Base-by-base conservation (phyloP, 2,329 filamentous ascomycete species). In the Neoascochyta sp. region DNA sequence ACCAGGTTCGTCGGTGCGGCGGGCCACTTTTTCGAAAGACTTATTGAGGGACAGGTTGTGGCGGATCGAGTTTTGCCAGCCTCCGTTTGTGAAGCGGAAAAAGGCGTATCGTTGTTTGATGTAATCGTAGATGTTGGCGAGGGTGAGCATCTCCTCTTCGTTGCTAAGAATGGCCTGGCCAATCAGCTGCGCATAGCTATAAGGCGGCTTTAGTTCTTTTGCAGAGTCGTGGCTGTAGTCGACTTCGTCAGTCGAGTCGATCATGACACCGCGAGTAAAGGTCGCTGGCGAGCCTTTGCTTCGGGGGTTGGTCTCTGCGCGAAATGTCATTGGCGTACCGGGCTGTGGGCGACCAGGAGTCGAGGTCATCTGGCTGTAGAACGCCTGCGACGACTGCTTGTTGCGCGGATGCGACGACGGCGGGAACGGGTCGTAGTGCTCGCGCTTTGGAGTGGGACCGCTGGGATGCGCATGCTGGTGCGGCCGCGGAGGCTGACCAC, bases 31-130 rank as follows among this genome's bases (percentile, higher is more conserved):
- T 50, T 88, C 81, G 54, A 98, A 98, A 0, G 83, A 80, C 60
- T 95, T 95, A 63, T 94, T 96, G 22, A 98, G 67, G 1, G 92
- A 96, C 9, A 98, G 66, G 50, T 98, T 98, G 61, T 98, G 92
- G 9, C 92, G 82, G 46, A 98, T 98, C 0, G 88, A 95, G 61
- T 98, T 98, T 79, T 95, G 92, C 93, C 93, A 98, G 37, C 92
- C 90, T 36, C 79, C 80, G 32, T 89, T 79, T 17, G 76, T 86
- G 61, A 88, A 78, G 23, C 90, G 79, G 63, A 96, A 98, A 63
- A 94, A 98, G 2, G 92, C 82, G 59, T 96, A 98, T 47, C 86
- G 83, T 3, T 80, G 78, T 66, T 81, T 92, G 56, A 98, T 96
- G 66, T 83, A 95, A 29, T 80, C 83, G 66, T 98, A 98, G 34